Conservation (phyloP, 108 stramenopile species). For the Nitzschia sp. region DNA sequence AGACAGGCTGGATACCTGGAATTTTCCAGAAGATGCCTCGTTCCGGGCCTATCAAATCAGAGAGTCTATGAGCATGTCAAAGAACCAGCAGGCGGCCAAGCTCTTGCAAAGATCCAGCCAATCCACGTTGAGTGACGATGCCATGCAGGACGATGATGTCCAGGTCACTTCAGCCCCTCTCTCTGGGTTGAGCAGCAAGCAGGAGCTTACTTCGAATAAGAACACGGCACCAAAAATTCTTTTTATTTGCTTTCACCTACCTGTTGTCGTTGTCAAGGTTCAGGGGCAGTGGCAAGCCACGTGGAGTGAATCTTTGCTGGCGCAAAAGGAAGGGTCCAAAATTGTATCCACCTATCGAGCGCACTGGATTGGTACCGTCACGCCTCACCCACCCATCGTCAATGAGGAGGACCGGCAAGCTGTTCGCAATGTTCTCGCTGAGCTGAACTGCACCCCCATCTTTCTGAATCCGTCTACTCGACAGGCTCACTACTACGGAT, state of each 20-base stretch:
- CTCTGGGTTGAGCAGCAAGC: neutral
- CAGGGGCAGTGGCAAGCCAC: conserved; percentile 75
- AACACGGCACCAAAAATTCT: conserved; percentile 49
- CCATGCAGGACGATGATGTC: conserved; percentile 41
- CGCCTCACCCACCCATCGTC: conserved; percentile 55
- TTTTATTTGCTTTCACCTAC: conserved; percentile 97
- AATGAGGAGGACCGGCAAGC: conserved; percentile 75
- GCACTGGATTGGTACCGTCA: conserved; percentile 94
- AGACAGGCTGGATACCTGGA: conserved; percentile 75
- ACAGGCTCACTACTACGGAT: conserved; percentile 89
- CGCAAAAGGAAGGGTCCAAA: conserved; percentile 82
- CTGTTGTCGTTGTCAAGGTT: conserved; percentile 77
- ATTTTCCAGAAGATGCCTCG: conserved; percentile 58
- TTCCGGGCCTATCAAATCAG: conserved; percentile 65
- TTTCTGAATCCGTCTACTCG: conserved; percentile 70
- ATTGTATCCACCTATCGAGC: conserved; percentile 74
- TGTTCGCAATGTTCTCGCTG: conserved; percentile 65
- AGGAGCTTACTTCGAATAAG: conserved; percentile 15
- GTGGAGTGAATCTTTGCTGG: conserved; percentile 94
- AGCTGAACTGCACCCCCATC: conserved; percentile 95
- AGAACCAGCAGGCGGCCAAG: neutral
- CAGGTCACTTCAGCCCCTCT: conserved; percentile 13
- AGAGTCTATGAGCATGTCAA: conserved; percentile 28
- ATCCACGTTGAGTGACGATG: conserved; percentile 22
- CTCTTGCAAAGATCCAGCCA: conserved; percentile 4